phyloP scores from a whole-genome alignment of 1,284 basidiomycete genomes.

The Tilletia horrida region DNA sequence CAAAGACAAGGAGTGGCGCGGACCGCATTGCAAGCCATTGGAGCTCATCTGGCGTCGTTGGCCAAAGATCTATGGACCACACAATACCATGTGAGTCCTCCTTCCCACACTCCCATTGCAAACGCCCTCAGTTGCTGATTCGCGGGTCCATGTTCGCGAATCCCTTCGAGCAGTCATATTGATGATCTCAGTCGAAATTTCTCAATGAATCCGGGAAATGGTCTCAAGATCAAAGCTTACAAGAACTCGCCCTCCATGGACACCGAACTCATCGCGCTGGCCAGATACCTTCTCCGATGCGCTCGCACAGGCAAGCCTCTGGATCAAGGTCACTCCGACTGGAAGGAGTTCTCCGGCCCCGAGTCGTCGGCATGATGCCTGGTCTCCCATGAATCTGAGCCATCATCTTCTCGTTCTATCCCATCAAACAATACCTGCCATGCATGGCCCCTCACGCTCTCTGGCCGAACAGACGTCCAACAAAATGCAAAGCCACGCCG shows the following conservation, averaged over 20 bases:
- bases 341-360: constrained; percentile 35
- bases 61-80: constrained; percentile 35
- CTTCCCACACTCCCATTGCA: background rate
- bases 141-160: no score
- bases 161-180: constrained; percentile 61
- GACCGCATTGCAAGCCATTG: constrained; percentile 62
- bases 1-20: constrained; percentile 56
- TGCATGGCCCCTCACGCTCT: no score
- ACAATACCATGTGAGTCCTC: constrained; percentile 65
- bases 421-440: no score
- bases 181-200: constrained; percentile 75
- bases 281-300: constrained; percentile 35
- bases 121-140: no score
- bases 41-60: constrained; percentile 49
- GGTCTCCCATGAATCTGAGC: background rate
- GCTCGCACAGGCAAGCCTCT: constrained; percentile 31
- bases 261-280: constrained; percentile 35
- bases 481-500: background rate
- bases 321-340: constrained; percentile 27
- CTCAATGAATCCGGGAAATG: constrained; percentile 77
- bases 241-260: constrained; percentile 39
- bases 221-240: constrained; percentile 68
- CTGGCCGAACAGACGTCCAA: background rate
- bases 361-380: constrained; percentile 2
- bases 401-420: no score